Percentiles rank a stretch among this genome's conserved stretches.
These are phyloP conservation scores for Pleurozium schreberi DNA, from an alignment of 225 moss, liverwort and hornwort genomes.

Conservation along the genomic window DNA sequence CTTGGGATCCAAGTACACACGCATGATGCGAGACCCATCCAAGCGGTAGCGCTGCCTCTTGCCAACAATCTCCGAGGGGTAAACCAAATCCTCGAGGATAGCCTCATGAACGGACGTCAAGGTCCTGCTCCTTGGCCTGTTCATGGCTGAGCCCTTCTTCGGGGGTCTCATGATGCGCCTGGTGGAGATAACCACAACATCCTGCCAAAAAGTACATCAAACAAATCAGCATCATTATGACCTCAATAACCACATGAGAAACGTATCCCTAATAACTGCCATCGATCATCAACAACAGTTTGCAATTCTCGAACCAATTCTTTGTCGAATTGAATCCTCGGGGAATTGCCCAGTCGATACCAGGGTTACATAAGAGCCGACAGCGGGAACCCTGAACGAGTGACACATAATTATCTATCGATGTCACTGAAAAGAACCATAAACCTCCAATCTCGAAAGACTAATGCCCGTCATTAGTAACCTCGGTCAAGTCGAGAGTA, in stretches of 20 bases:
- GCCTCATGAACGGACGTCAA: slow-evolving; percentile 93
- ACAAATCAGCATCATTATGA: not conserved
- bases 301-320: not conserved
- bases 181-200: slow-evolving; percentile 81
- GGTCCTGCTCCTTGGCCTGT: slow-evolving; percentile 90
- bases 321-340: not conserved
- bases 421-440: not conserved
- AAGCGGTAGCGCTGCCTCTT: slow-evolving; percentile 73
- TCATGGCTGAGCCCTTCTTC: slow-evolving; percentile 82
- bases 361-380: not conserved
- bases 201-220: slow-evolving; percentile 13
- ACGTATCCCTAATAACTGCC: not conserved
- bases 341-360: no score
- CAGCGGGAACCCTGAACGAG: not conserved
- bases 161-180: slow-evolving; percentile 89
- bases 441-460: not conserved
- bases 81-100: slow-evolving; percentile 84
- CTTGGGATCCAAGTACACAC: slow-evolving; percentile 83
- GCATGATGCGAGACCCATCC: slow-evolving; percentile 86
- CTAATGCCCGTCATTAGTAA: not conserved
- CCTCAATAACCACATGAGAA: not conserved
- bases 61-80: slow-evolving; percentile 88
- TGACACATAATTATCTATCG: no score
- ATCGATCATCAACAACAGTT: not conserved
- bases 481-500: not conserved